These are phyloP conservation scores for Osmanthus fragrans DNA, from an alignment of 257 asterid species.

Conservation along the genomic window DNA sequence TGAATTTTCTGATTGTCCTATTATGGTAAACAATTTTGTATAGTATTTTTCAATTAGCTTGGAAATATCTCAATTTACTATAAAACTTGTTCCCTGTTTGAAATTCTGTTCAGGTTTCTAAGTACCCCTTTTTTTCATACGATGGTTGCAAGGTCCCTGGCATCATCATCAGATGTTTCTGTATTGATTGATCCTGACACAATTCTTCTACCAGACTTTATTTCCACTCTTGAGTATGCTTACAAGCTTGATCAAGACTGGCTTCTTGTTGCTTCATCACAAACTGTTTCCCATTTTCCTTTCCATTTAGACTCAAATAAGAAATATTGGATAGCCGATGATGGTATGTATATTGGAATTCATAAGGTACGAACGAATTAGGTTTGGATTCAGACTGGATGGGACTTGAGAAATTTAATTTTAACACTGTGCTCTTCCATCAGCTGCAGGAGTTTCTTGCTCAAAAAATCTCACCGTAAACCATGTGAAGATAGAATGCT, in stretches of 20 bases:
- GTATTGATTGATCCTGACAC: conserved; percentile 74
- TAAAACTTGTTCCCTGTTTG: conserved; percentile 8
- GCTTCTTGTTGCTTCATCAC: conserved; percentile 66
- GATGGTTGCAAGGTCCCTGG: conserved; percentile 80
- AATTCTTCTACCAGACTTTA: conserved; percentile 66
- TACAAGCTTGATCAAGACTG: conserved; percentile 91
- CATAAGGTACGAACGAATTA: conserved; percentile 50
- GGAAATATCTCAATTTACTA: conserved; percentile 15
- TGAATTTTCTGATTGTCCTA: background rate
- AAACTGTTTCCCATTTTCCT: conserved; percentile 51
- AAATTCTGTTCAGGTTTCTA: conserved; percentile 56
- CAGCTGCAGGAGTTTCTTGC: conserved; percentile 73
- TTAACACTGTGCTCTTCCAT: conserved; percentile 30
- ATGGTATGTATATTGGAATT: conserved; percentile 37
- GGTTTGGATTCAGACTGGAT: conserved; percentile 24
- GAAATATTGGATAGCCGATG: conserved; percentile 51
- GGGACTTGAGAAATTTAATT: conserved; percentile 14
- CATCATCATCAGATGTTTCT: conserved; percentile 73
- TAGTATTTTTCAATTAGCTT: background rate
- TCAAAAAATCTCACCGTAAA: conserved; percentile 24
- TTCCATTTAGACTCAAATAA: conserved; percentile 58
- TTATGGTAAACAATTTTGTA: background rate
- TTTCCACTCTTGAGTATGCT: conserved; percentile 57
- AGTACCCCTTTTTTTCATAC: conserved; percentile 90
- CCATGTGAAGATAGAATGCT: conserved; percentile 57